These are phyloP conservation scores for Fennellomyces sp. DNA, from an alignment of 371 early-diverging fungal species.

Conservation along the genomic window DNA sequence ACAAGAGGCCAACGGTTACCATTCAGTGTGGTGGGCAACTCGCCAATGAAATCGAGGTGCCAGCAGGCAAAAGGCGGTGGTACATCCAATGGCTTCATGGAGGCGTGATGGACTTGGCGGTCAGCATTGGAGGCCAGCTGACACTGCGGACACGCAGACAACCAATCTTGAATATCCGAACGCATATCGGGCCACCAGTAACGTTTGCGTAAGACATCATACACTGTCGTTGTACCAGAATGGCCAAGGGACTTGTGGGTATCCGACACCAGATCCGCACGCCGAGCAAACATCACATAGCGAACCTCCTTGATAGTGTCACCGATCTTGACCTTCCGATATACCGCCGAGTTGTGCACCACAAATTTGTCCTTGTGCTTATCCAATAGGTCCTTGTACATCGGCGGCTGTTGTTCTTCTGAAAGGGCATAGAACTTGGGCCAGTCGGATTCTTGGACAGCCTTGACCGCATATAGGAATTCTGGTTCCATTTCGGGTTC, in stretches of 20 bases:
- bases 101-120: constrained; percentile 5
- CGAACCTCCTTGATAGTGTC: not conserved
- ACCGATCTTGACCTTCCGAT: not conserved
- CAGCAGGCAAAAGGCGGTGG: constrained; percentile 18
- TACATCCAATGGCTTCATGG: constrained; percentile 11
- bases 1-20: constrained; percentile 25
- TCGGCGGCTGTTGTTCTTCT: not conserved
- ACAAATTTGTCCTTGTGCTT: constrained; percentile 2
- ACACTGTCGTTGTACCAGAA: constrained; percentile 14
- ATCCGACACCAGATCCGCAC: constrained; percentile 7
- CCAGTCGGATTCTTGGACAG: constrained; percentile 5
- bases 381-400: not conserved
- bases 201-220: constrained; percentile 13
- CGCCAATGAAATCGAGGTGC: constrained; percentile 32
- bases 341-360: not conserved
- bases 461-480: constrained; percentile 8
- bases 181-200: constrained; percentile 36
- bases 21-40: constrained; percentile 15
- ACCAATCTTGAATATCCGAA: constrained; percentile 8
- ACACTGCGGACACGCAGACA: constrained; percentile 23
- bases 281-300: constrained; percentile 1
- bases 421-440: not conserved
- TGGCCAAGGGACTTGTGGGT: constrained; percentile 28
- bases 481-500: not conserved
- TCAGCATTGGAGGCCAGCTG: constrained; percentile 13